These are phyloP conservation scores for Claviceps arundinis DNA, from an alignment of 2,329 filamentous ascomycete species.

Conservation along the genomic window DNA sequence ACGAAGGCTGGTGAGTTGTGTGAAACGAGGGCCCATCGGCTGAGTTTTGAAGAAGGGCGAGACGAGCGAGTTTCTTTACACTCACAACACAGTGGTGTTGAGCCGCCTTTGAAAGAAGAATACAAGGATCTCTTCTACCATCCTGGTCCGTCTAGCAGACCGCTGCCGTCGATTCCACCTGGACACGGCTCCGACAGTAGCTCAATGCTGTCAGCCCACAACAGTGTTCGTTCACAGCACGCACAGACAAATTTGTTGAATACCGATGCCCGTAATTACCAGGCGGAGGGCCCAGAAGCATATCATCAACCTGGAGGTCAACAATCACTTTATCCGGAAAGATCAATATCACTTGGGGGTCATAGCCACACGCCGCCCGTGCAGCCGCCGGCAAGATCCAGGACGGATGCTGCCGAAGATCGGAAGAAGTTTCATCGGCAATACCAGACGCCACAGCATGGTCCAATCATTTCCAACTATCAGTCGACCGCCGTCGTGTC, in stretches of 20 bases:
- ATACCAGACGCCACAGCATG: slow-evolving; percentile 37
- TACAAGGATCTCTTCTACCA: slow-evolving; percentile 91
- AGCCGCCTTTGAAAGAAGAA: slow-evolving; percentile 56
- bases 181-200: slow-evolving; percentile 49
- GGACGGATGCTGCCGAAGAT: slow-evolving; percentile 79
- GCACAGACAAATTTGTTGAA: slow-evolving; percentile 38
- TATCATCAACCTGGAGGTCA: slow-evolving; percentile 27
- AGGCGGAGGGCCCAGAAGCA: slow-evolving; percentile 34
- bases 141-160: slow-evolving; percentile 58
- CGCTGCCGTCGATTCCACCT: slow-evolving; percentile 47
- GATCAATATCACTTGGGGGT: slow-evolving; percentile 72
- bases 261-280: slow-evolving; percentile 28
- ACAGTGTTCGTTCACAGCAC: slow-evolving; percentile 26
- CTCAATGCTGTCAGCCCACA: slow-evolving; percentile 35
- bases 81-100: slow-evolving; percentile 44
- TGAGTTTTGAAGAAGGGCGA: slow-evolving; percentile 77
- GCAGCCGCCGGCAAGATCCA: slow-evolving; percentile 74
- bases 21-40: slow-evolving; percentile 50
- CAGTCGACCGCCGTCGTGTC: slow-evolving; percentile 39
- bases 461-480: slow-evolving; percentile 41
- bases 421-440: slow-evolving; percentile 41
- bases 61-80: slow-evolving; percentile 58
- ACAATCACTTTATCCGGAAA: slow-evolving; percentile 37
- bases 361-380: slow-evolving; percentile 70
- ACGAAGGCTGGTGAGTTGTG: slow-evolving; percentile 55